Evolutionary conservation across 225 moss, liverwort and hornwort genomes (phyloP).

Genomic region (Polytrichum commune): DNA sequence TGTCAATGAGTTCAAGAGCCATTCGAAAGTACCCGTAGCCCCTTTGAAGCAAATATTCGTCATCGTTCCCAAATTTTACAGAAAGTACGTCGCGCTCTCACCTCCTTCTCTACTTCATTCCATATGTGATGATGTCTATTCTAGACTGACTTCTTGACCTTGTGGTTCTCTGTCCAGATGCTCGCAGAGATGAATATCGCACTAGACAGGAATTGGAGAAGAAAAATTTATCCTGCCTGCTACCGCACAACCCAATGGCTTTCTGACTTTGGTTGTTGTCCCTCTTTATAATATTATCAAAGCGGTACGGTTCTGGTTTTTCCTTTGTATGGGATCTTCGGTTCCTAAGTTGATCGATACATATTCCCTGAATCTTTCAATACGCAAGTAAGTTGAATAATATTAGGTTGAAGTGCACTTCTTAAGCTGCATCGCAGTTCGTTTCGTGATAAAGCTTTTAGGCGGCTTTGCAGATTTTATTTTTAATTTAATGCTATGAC

Average conservation of each 20-base stretch:
- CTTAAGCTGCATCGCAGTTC: neutral
- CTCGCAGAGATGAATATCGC: conserved; percentile 68
- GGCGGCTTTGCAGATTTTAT: neutral
- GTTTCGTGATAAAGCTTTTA: too few species aligned
- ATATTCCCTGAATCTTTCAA: too few species aligned
- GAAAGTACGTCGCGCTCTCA: too few species aligned
- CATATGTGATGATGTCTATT: too few species aligned
- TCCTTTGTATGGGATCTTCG: neutral
- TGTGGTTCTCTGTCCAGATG: conserved; percentile 57
- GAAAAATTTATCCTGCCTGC: conserved; percentile 44
- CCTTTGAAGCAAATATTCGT: too few species aligned
- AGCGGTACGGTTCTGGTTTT: conserved; percentile 42
- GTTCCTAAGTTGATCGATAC: too few species aligned
- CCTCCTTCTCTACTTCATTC: too few species aligned
- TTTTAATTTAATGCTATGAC: neutral
- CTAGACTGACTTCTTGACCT: too few species aligned
- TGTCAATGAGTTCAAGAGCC: too few species aligned
- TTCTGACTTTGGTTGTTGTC: conserved; percentile 59
- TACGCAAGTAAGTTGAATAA: neutral
- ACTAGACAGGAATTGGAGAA: conserved; percentile 51
- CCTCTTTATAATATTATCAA: conserved; percentile 71
- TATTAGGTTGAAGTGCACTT: neutral
- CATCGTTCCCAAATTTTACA: too few species aligned
- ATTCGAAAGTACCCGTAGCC: too few species aligned
- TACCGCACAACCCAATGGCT: conserved; percentile 58